Conservation (phyloP, 129 eudicot species). For the Flaveria trinervia region DNA sequence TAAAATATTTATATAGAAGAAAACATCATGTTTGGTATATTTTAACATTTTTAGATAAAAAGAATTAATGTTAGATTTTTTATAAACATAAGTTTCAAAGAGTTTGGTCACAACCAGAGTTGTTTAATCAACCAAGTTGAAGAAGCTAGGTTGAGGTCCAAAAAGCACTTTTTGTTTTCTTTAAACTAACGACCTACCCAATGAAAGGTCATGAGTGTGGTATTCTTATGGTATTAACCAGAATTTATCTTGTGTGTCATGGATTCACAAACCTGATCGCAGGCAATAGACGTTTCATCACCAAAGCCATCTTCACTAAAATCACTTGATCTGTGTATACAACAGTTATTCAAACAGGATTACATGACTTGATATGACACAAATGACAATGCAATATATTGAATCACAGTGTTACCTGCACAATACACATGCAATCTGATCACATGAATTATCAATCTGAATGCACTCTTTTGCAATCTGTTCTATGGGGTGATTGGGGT, state of each 20-base stretch:
- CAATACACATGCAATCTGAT: slow-evolving; percentile 55
- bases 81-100: no score
- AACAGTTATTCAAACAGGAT: slow-evolving; percentile 17
- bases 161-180: no score
- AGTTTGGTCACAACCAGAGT: no score
- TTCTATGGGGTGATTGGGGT: slow-evolving; percentile 27
- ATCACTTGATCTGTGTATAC: slow-evolving; percentile 54
- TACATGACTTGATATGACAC: neutral
- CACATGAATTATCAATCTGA: slow-evolving; percentile 54
- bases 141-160: no score
- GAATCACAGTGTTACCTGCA: slow-evolving; percentile 64
- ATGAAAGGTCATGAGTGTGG: no score
- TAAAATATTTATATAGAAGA: no score
- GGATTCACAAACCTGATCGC: slow-evolving; percentile 68
- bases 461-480: slow-evolving; percentile 61
- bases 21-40: no score
- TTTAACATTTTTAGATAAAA: no score
- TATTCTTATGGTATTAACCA: no score
- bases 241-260: neutral
- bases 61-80: no score
- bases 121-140: no score
- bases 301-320: slow-evolving; percentile 64
- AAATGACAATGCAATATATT: neutral
- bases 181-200: no score
- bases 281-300: slow-evolving; percentile 70